Evolutionary conservation across 2,329 filamentous ascomycete genomes (phyloP), one percentile per base, ranked within the genome.

Genomic region (Fusarium hostae): DNA sequence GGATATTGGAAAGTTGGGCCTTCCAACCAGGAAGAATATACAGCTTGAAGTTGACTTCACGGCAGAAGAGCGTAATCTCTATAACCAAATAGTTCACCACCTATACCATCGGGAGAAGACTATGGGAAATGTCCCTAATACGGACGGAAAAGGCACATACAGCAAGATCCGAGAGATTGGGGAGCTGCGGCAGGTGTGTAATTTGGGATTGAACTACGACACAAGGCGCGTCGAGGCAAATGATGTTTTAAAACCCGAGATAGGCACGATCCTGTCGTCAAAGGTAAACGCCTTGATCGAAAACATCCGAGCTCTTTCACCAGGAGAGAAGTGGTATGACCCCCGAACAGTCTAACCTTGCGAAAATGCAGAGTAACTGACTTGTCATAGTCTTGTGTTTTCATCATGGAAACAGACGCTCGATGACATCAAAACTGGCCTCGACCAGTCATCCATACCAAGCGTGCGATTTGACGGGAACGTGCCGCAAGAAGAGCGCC

Each of bases 321-420:
- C 35, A 1, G 57, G 64, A 5, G 75, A 78, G 0, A 84, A 84
- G 73, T 81, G 81, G 83, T 82, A 75, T 32, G 11, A 11, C 11
- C 30, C 30, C 30, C 11, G 7, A 7, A 6, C 30, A 7, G 30
- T 32, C 30, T 11, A 6, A 32, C 30, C 11, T 32, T 32, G 11
- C 30, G 30, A 32, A 6, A 32, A 32, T 11, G 7, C 30, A 32
- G 11, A 3, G 26, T 62, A 39, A 35, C 32, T 67, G 35, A 70
- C 34, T 18, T 9, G 2, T 12, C 3, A 2, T 24, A 87, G 86
- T 52, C 79, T 87, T n/a, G 81, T 88, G 0, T 88, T 88, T 60
- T 87, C 86, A 0, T 83, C 78, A 0, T 88, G 86, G 86, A 81
- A 83, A 20, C 72, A 82, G 15, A 87, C 83, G 0, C 83, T 88